These are phyloP conservation scores for Phlebiopsis gigantea DNA, from an alignment of 768 basidiomycete genomes.

Conservation along the genomic window DNA sequence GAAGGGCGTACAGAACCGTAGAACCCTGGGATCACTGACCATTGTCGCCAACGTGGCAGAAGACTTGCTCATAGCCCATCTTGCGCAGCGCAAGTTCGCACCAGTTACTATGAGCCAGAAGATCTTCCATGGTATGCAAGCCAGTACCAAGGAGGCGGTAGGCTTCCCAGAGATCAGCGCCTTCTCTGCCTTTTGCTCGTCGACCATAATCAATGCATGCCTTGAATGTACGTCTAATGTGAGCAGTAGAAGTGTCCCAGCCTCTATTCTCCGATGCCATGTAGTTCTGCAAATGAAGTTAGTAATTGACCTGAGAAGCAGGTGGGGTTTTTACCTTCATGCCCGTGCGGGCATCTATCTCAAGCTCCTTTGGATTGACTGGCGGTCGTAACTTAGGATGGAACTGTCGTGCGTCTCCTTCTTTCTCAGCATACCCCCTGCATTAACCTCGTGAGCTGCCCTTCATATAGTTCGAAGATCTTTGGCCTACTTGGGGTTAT, in stretches of 20 bases:
- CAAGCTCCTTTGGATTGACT: conserved; percentile 64
- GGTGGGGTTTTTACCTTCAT: conserved; percentile 54
- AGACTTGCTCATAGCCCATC: conserved; percentile 65
- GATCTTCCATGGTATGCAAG: conserved; percentile 67
- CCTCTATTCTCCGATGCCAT: conserved; percentile 64
- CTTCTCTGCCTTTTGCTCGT: conserved; percentile 47
- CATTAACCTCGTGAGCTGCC: not conserved
- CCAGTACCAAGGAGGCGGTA: conserved; percentile 69
- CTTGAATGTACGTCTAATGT: conserved; percentile 55
- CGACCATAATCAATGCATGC: conserved; percentile 68
- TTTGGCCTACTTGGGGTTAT: conserved; percentile 61
- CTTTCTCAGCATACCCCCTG: conserved; percentile 64
- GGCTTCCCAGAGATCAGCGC: conserved; percentile 54
- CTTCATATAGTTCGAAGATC: not conserved
- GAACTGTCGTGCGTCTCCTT: conserved; percentile 65
- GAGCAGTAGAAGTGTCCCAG: conserved; percentile 74
- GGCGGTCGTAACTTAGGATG: conserved; percentile 73
- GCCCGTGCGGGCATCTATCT: conserved; percentile 70
- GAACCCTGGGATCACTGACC: conserved; percentile 23
- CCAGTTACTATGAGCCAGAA: conserved; percentile 77
- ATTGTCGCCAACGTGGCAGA: conserved; percentile 74
- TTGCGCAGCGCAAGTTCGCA: conserved; percentile 69
- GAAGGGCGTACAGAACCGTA: not conserved
- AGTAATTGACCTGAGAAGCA: not conserved
- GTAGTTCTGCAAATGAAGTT: conserved; percentile 47